phyloP scores from a whole-genome alignment of 2,329 filamentous ascomycete genomes.

The Colletotrichum musicola region DNA sequence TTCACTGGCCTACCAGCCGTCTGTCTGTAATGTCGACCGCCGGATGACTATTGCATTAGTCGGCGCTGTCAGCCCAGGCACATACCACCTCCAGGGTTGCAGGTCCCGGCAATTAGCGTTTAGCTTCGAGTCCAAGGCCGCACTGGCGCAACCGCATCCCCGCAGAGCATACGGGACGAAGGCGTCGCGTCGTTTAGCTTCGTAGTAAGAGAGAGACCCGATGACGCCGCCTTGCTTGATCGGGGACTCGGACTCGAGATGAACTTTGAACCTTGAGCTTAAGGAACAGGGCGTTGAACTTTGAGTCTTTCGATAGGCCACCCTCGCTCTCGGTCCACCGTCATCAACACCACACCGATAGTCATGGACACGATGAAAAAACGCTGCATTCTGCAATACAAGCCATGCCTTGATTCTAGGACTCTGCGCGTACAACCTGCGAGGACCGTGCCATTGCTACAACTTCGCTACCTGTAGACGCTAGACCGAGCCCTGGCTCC shows the following conservation, averaged over 20 bases:
- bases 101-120: not conserved
- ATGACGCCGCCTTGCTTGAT: not conserved
- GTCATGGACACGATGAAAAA: no score
- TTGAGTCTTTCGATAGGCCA: not conserved
- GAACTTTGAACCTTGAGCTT: not conserved
- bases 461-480: not conserved
- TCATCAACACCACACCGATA: not conserved
- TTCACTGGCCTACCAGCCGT: not conserved
- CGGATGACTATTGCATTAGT: not conserved
- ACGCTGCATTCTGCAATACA: no score
- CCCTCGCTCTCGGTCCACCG: not conserved
- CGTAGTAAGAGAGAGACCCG: not conserved
- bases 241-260: not conserved
- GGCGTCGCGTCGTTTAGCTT: not conserved
- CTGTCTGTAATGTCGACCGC: not conserved
- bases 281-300: no score
- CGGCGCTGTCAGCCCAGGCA: not conserved
- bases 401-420: not conserved
- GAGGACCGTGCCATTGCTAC: not conserved
- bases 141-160: not conserved
- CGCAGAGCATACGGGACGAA: not conserved
- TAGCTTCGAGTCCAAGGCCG: constrained; percentile 5
- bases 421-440: not conserved
- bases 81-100: not conserved
- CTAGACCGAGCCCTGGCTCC: not conserved